Evolutionary conservation across 495 filamentous ascomycete species (phyloP).

Genomic region (Aspergillus nanangensis): DNA sequence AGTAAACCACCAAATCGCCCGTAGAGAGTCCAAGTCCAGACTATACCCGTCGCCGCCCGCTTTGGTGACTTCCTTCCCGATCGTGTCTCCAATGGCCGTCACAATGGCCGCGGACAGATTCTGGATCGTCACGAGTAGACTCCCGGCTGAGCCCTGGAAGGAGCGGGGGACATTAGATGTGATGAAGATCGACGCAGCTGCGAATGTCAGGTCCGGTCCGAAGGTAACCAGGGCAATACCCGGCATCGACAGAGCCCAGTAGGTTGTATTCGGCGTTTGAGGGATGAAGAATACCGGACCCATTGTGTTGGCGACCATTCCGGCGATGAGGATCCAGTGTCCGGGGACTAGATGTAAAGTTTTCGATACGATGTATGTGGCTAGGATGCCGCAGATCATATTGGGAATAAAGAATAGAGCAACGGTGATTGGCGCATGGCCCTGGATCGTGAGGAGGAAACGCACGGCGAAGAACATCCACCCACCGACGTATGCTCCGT

Average conservation of each 20-base stretch:
- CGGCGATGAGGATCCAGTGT: constrained; percentile 39
- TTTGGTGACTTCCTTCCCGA: constrained; percentile 29
- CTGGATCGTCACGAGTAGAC: constrained; percentile 23
- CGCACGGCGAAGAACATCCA: constrained; percentile 48
- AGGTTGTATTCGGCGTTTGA: constrained; percentile 20
- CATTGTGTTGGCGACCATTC: constrained; percentile 25
- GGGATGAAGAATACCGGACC: constrained; percentile 27
- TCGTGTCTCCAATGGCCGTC: constrained; percentile 39
- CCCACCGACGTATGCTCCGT: constrained; percentile 37
- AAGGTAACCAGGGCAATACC: constrained; percentile 24
- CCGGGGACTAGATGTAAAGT: constrained; percentile 40
- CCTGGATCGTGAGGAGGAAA: constrained; percentile 41
- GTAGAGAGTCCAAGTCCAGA: constrained; percentile 33
- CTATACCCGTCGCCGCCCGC: constrained; percentile 16
- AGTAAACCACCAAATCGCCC: constrained; percentile 46
- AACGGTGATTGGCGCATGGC: constrained; percentile 28
- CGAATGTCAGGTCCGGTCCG: constrained; percentile 27
- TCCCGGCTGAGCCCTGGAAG: constrained; percentile 25
- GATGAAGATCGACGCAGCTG: constrained; percentile 28
- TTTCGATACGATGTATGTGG: constrained; percentile 36
- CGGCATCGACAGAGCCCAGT: constrained; percentile 27
- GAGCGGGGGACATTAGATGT: constrained; percentile 25
- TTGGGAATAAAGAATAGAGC: constrained; percentile 42
- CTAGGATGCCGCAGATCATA: constrained; percentile 35
- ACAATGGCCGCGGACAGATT: constrained; percentile 35